Evolutionary conservation across 139 green algal species (phyloP), one percentile per base, ranked within the genome.

Genomic region (Asterochloris erici): DNA sequence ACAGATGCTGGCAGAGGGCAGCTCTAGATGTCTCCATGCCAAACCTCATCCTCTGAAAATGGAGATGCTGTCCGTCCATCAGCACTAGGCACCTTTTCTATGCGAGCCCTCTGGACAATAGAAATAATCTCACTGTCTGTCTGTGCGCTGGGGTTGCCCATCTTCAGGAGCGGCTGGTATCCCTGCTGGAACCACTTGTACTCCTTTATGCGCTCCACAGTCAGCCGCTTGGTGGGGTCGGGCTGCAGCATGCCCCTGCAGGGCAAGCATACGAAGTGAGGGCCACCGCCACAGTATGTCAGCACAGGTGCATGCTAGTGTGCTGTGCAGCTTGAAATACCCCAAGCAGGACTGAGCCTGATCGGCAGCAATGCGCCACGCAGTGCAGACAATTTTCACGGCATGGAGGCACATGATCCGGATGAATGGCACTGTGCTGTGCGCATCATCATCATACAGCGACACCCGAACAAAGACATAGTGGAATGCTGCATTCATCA

Each of bases 51-150:
- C 24, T 80, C 76, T 14, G 68, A 61, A 60, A 80, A 60, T n/a
- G 61, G n/a, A n/a, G 38, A 61, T 69, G 76, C 68, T n/a, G 38
- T 47, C 24, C 60, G 68, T 0, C 76, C 14, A n/a, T 29, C 47
- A 21, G 74, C 21, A 66, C 19, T 27, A 14, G 76, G 24, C 19
- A 80, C 23, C 19, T 47, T 47, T 54, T 80, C 19, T 23, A 80
- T 64, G 21, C 76, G 61, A 23, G 76, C 76, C 26, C n/a, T 62
- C 23, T 80, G 68, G 60, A 80, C 76, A n/a, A 80, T 80, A 24
- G 60, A 62, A 16, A 13, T 12, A 23, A 80, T 80, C 76, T 80
- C 76, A 13, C 68, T 62, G 19, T 61, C 60, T 69, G 76, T 70
- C 76, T 80, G 76, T 14, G 76, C 38, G 24, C 76, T 80, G 54